Conservation (phyloP, 345 rosid genomes). For the Mercurialis annua region DNA sequence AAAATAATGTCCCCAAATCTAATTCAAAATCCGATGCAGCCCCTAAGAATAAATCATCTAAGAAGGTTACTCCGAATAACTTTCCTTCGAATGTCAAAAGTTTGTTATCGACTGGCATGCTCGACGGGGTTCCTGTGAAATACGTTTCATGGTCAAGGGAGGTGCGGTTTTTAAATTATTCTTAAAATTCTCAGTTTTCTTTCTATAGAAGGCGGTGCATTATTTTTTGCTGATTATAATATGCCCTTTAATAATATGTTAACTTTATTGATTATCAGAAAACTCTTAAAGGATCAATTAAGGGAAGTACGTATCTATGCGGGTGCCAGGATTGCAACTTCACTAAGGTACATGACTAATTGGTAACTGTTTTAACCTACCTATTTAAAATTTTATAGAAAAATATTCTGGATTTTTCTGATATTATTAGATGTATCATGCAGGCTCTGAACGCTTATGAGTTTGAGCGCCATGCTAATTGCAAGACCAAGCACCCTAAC, state of each 20-base stretch:
- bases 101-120: constrained; percentile 28
- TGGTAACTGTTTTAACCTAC: neutral
- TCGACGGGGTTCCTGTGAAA: constrained; percentile 28
- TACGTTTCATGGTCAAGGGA: constrained; percentile 34
- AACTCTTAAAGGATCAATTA: constrained; percentile 45
- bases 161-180: constrained; percentile 16
- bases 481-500: constrained; percentile 74
- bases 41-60: constrained; percentile 10
- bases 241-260: neutral
- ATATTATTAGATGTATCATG: constrained; percentile 17
- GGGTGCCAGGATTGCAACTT: constrained; percentile 54
- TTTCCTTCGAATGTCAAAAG: constrained; percentile 31
- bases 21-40: constrained; percentile 1
- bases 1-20: constrained; percentile 23
- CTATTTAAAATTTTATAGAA: neutral
- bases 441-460: constrained; percentile 62
- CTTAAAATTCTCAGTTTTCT: neutral
- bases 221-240: neutral
- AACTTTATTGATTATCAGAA: constrained; percentile 31
- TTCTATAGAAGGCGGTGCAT: neutral
- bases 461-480: constrained; percentile 64
- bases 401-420: neutral
- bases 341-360: constrained; percentile 41
- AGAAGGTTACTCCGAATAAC: constrained; percentile 20
- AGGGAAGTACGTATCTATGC: constrained; percentile 55